These are phyloP conservation scores for Rhododendron molle DNA, from an alignment of 148 eudicot species.

Conservation along the genomic window DNA sequence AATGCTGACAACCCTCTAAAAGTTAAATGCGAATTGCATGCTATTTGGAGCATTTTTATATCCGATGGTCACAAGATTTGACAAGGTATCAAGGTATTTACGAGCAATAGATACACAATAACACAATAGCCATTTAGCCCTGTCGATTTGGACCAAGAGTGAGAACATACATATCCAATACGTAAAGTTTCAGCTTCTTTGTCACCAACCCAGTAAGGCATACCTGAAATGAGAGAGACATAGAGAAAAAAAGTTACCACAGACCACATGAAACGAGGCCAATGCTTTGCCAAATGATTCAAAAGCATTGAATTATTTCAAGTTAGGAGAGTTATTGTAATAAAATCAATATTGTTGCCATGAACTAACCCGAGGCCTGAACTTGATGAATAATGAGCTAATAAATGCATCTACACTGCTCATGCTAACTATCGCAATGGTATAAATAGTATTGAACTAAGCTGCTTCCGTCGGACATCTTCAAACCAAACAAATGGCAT, in stretches of 20 bases:
- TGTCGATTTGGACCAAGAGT: neutral
- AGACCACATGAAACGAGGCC: neutral
- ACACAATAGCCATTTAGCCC: neutral
- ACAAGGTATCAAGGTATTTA: neutral
- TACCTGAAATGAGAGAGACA: conserved; percentile 36
- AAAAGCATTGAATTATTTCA: neutral
- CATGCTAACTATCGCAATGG: neutral
- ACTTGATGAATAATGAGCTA: neutral
- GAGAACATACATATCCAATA: conserved; percentile 65
- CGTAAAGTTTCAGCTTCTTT: conserved; percentile 68
- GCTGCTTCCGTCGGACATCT: neutral
- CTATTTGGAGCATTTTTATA: neutral
- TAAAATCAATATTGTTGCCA: neutral
- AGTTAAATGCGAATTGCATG: neutral
- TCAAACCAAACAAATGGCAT: neutral
- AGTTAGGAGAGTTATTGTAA: neutral
- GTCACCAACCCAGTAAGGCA: conserved; percentile 58
- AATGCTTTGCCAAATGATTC: neutral
- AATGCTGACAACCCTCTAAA: neutral
- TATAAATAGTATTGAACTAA: neutral
- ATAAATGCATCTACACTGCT: neutral
- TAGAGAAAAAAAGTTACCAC: neutral
- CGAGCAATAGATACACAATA: neutral
- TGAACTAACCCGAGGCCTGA: neutral
- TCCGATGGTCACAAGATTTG: neutral